These are phyloP conservation scores for Xylariaceae sp. DNA, from an alignment of 2,329 filamentous ascomycete species.

Conservation along the genomic window DNA sequence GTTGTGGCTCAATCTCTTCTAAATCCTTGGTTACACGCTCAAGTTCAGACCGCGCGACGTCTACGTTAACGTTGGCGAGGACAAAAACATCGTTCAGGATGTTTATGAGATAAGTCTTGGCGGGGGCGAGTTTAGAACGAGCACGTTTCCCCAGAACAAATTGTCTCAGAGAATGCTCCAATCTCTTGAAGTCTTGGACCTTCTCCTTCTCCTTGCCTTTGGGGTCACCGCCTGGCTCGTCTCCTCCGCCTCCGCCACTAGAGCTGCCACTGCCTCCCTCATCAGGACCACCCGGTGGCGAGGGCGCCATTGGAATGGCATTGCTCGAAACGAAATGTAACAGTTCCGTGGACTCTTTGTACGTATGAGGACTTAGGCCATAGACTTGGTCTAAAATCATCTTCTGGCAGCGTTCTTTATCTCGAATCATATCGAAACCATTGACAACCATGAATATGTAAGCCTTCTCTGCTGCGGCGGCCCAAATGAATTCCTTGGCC, in stretches of 20 bases:
- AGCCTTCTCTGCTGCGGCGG: slow-evolving; percentile 93
- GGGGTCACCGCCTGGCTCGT: slow-evolving; percentile 62
- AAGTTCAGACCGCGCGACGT: slow-evolving; percentile 84
- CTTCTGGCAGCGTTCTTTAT: slow-evolving; percentile 89
- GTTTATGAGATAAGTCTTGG: slow-evolving; percentile 93
- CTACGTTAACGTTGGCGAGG: slow-evolving; percentile 83
- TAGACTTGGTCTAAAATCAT: slow-evolving; percentile 91
- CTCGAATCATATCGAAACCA: slow-evolving; percentile 90
- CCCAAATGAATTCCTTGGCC: slow-evolving; percentile 97
- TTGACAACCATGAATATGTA: slow-evolving; percentile 99
- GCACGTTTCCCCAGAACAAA: slow-evolving; percentile 97
- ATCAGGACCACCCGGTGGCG: slow-evolving; percentile 60
- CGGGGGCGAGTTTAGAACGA: slow-evolving; percentile 91
- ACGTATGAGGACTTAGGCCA: slow-evolving; percentile 86
- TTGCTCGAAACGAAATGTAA: slow-evolving; percentile 99
- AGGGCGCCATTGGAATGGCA: slow-evolving; percentile 77
- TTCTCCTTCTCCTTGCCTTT: slow-evolving; percentile 87
- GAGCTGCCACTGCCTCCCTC: slow-evolving; percentile 59
- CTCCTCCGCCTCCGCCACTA: slow-evolving; percentile 61
- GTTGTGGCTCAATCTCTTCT: slow-evolving; percentile 80
- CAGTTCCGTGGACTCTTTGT: slow-evolving; percentile 89
- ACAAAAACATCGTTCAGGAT: slow-evolving; percentile 85
- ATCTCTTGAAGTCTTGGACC: slow-evolving; percentile 83
- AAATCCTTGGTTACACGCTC: slow-evolving; percentile 83
- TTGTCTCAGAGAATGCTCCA: slow-evolving; percentile 86